Evolutionary conservation across 371 early-diverging fungal species (phyloP), one percentile per base, ranked within the genome.

Genomic region (Circinella minor): DNA sequence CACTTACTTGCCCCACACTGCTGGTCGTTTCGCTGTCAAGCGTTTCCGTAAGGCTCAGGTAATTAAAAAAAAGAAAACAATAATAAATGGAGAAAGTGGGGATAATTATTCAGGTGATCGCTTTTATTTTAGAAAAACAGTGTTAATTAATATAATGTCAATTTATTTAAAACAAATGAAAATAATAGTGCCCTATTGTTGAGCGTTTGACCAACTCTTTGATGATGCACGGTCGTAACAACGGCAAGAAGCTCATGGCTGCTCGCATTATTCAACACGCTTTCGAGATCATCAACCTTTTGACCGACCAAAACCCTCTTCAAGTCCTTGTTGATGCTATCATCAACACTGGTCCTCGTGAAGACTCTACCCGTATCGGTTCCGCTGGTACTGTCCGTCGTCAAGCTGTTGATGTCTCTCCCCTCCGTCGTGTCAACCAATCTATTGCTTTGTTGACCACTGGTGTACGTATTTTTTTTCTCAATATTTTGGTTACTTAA

Each of bases 181-280:
- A 34, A 15, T 20, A 8, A 17, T 79, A 95, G 93, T 99, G 99
- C 91, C 99, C 99, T 71, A 94, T 99, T 73, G 97, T 98, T 71
- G 99, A 99, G 92, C 96, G 99, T 87, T 92, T 99, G 78, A 96
- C 97, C 88, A 98, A 98, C 94, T 96, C 98, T 71, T 90, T 99
- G 74, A 99, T 99, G 99, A 99, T 99, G 96, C 96, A 98, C 92
- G 99, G 99, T 77, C 98, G 99, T 84, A 99, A 99, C 96, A 99
- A 97, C 93, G 99, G 99, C 78, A 99, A 99, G 95, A 99, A 99
- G 92, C 89, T 97, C 75, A 93, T 99, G 94, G 98, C 99, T 79
- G 94, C 94, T 75, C 97, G 98, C 80, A 97, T 98, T 79, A 94
- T 99, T 82, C 96, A 98, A 91, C 98, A 99, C 90, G 96, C 99